phyloP scores from a whole-genome alignment of 768 basidiomycete species.

The Leucocoprinus sp. region DNA sequence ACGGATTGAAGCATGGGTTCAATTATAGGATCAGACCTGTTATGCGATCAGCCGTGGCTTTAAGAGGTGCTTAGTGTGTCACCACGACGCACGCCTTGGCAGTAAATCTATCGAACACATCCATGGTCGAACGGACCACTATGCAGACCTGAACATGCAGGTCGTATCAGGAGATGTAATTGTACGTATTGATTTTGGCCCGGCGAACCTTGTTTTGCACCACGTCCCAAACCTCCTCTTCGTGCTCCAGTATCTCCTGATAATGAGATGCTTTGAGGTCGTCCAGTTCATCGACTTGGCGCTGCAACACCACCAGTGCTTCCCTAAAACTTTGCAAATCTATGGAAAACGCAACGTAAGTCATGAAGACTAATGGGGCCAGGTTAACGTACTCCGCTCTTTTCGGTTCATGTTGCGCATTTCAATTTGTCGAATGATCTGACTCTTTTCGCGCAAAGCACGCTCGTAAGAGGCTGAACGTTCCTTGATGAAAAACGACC shows the following conservation, averaged over 20 bases:
- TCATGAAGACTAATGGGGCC: background rate
- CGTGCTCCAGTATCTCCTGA: conserved; percentile 82
- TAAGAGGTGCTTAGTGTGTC: conserved; percentile 10
- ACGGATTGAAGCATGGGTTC: conserved; percentile 86
- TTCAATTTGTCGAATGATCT: conserved; percentile 80
- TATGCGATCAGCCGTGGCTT: conserved; percentile 5
- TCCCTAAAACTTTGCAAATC: conserved; percentile 86
- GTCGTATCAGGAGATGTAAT: conserved; percentile 6
- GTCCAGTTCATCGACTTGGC: conserved; percentile 89
- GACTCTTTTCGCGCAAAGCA: conserved; percentile 74
- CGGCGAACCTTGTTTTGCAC: conserved; percentile 72
- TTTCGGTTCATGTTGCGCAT: conserved; percentile 76
- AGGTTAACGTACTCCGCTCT: conserved; percentile 60
- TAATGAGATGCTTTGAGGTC: conserved; percentile 80
- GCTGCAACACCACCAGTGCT: conserved; percentile 71
- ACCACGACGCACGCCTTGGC: conserved; percentile 73
- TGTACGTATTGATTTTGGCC: background rate
- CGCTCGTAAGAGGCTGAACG: conserved; percentile 80
- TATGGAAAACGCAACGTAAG: conserved; percentile 23
- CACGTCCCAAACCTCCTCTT: conserved; percentile 93
- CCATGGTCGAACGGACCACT: conserved; percentile 84
- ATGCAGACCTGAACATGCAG: conserved; percentile 50
- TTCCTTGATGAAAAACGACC: conserved; percentile 40
- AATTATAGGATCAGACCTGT: conserved; percentile 78
- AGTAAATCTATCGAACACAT: conserved; percentile 83